phyloP scores from a whole-genome alignment of 495 filamentous ascomycete genomes.

The Penicillium canescens region DNA sequence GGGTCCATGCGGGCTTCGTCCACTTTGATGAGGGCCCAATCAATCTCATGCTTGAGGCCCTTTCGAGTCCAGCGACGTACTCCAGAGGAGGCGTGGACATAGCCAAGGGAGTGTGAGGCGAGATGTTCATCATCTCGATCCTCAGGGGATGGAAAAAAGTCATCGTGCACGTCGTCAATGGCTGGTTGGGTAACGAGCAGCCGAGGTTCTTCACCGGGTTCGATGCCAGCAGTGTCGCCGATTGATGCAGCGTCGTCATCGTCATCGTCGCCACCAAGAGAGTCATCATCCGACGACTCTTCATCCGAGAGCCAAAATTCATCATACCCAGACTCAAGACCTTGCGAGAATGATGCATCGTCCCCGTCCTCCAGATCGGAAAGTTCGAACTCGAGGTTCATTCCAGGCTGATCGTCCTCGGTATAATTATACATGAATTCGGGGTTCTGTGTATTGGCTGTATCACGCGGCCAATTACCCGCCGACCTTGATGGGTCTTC shows the following conservation, averaged over 20 bases:
- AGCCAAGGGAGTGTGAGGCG: conserved; percentile 72
- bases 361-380: conserved; percentile 51
- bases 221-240: conserved; percentile 83
- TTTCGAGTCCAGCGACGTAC: conserved; percentile 68
- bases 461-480: conserved; percentile 31
- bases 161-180: conserved; percentile 78
- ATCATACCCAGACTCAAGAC: conserved; percentile 30
- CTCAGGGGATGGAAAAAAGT: conserved; percentile 66
- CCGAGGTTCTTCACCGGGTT: conserved; percentile 68
- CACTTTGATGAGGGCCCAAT: conserved; percentile 92
- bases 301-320: conserved; percentile 46
- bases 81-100: conserved; percentile 86
- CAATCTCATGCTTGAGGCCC: conserved; percentile 82
- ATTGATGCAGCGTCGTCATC: conserved; percentile 64
- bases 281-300: conserved; percentile 50
- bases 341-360: conserved; percentile 32
- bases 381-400: conserved; percentile 46
- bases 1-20: conserved; percentile 66
- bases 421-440: conserved; percentile 34
- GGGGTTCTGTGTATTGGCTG: conserved; percentile 12
- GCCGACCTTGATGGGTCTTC: conserved; percentile 36
- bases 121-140: conserved; percentile 74
- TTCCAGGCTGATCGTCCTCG: conserved; percentile 34
- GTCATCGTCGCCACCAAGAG: conserved; percentile 44
- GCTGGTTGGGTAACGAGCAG: conserved; percentile 83